Conservation (phyloP, 352 stramenopile species). For the Pythium rishiriense region DNA sequence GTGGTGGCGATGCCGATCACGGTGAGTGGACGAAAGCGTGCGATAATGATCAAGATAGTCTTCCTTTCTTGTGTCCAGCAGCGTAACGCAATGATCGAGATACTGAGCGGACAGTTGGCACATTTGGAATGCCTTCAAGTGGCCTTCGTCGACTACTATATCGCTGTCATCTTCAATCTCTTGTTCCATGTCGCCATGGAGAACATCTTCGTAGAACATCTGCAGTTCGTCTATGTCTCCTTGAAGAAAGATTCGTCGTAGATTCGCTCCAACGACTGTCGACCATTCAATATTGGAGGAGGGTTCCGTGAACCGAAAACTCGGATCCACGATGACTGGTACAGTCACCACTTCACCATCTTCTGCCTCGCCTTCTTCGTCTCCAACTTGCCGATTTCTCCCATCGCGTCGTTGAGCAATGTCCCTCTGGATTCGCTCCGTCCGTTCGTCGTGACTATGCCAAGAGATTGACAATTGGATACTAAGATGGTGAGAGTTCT, state of each 20-base stretch:
- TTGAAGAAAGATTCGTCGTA: constrained; percentile 70
- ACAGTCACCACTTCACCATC: background rate
- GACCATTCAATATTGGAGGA: constrained; percentile 60
- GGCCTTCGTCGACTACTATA: constrained; percentile 50
- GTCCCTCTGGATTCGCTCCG: constrained; percentile 10
- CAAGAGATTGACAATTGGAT: constrained; percentile 21
- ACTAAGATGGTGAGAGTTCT: background rate
- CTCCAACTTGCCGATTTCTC: background rate
- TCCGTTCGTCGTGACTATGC: constrained; percentile 1
- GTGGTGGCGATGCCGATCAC: constrained; percentile 9
- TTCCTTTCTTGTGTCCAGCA: constrained; percentile 35
- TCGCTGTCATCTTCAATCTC: constrained; percentile 52
- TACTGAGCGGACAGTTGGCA: constrained; percentile 73
- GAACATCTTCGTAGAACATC: constrained; percentile 49
- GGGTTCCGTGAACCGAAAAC: constrained; percentile 56
- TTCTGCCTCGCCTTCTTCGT: background rate
- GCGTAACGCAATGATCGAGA: constrained; percentile 56
- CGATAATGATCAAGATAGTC: constrained; percentile 43
- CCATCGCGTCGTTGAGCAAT: constrained; percentile 7
- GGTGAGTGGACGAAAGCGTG: constrained; percentile 29
- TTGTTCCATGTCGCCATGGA: constrained; percentile 52
- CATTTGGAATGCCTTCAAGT: constrained; percentile 51
- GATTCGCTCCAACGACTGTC: constrained; percentile 46
- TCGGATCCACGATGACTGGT: constrained; percentile 39
- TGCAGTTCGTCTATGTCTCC: constrained; percentile 55